Base-by-base conservation (phyloP, 306 rosid genomes). In the Gillenia trifoliata region DNA sequence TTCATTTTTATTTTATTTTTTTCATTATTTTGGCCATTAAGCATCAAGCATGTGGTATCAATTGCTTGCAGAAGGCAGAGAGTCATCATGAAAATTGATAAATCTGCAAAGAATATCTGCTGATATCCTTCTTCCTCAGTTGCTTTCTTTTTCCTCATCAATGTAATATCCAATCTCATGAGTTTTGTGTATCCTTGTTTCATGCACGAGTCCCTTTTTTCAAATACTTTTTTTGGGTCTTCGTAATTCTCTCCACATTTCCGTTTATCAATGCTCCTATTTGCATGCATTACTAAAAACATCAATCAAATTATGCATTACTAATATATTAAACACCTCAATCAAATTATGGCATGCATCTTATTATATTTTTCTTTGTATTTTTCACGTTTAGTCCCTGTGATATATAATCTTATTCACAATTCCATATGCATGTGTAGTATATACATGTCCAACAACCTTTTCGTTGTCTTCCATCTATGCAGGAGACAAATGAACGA, bases 71-170 rank as follows among this genome's bases (percentile, higher is more conserved):
- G 79, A 72, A 30, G 25, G 79, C 68, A 78, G 76, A 81, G 75
- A 85, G 66, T 88, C 86, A 91, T 91, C 80, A 78, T 79, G 86
- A 84, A 79, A 86, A 82, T 88, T 87, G 89, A 82, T 85, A 81
- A 83, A 74, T 88, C 91, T 90, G 90, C 80, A 72, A 30, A 83
- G 77, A 36, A 82, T 60, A 76, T 84, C 86, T 74, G 92, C 65
- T 83, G 72, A 60, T 75, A 20, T 85, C 71, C 68, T 78, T 83
- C 30, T 64, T 28, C 49, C 81, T 83, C 19, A 64, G 72, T 29
- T 80, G 84, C 90, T 82, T 85, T 85, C 83, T 66, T 66, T 67
- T 67, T 64, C 77, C 81, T 80, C 78, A 70, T 81, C 78, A 70
- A 52, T 83, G 73, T 31, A 31, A 54, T 70, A 22, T 70, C 75